Percentiles rank a stretch among this genome's conserved stretches.
Conservation (phyloP, 768 basidiomycete genomes). For the Hygrocybe punicea region DNA sequence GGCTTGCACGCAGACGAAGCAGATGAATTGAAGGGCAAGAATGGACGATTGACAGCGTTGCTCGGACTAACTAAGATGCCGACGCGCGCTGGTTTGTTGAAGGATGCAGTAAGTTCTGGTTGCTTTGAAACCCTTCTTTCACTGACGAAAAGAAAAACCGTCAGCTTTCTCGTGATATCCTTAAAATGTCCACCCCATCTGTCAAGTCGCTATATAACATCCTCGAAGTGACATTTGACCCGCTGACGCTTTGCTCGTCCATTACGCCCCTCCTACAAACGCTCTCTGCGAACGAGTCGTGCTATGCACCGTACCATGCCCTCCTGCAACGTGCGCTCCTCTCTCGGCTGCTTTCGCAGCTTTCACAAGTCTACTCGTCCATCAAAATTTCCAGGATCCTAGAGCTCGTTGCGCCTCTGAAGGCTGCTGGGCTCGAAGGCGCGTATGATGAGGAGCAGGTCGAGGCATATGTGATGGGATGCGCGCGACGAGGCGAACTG, state of each 20-base stretch:
- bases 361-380: constrained; percentile 88
- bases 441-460: constrained; percentile 71
- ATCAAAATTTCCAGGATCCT: constrained; percentile 78
- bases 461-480: constrained; percentile 92
- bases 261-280: constrained; percentile 74
- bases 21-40: constrained; percentile 57
- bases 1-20: constrained; percentile 50
- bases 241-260: constrained; percentile 74
- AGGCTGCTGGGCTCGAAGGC: constrained; percentile 48
- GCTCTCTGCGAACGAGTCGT: constrained; percentile 51
- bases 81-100: constrained; percentile 79
- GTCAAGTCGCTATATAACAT: constrained; percentile 81
- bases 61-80: constrained; percentile 82
- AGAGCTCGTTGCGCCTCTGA: constrained; percentile 73
- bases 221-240: constrained; percentile 91
- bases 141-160: background rate
- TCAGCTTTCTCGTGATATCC: constrained; percentile 77
- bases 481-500: constrained; percentile 83
- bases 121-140: background rate
- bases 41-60: constrained; percentile 75
- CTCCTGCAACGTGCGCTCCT: constrained; percentile 89
- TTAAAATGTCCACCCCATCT: constrained; percentile 69
- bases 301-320: constrained; percentile 80
- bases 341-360: constrained; percentile 84
- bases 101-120: constrained; percentile 68